Evolutionary conservation across 768 basidiomycete species (phyloP).

Genomic region (Hericium erinaceus): DNA sequence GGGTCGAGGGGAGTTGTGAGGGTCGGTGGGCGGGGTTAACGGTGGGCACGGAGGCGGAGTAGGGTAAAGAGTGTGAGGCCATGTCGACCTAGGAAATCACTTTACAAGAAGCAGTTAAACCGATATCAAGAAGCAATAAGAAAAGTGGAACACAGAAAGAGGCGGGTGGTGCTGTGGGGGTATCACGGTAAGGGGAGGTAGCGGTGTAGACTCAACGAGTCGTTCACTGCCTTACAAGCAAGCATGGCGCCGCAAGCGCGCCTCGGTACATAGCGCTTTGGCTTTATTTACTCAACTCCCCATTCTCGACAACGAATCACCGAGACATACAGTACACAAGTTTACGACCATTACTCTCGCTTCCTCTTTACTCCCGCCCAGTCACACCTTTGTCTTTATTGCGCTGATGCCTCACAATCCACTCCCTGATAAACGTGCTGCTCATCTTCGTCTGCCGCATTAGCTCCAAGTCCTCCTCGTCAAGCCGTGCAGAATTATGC

Average conservation of each 20-base stretch:
- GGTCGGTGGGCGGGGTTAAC: conserved; percentile 11
- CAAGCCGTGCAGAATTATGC: conserved; percentile 45
- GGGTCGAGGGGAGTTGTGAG: conserved; percentile 12
- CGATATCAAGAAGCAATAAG: neutral
- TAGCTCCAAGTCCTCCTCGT: conserved; percentile 55
- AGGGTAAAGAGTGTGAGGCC: conserved; percentile 16
- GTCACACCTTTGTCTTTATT: neutral
- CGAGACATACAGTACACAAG: too few species aligned
- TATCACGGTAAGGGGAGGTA: too few species aligned
- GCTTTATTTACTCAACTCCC: neutral
- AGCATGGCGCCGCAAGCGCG: too few species aligned
- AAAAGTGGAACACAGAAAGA: neutral
- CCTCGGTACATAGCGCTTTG: neutral
- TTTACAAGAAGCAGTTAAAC: neutral
- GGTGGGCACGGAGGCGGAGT: conserved; percentile 10
- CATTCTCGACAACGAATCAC: too few species aligned
- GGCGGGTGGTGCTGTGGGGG: neutral
- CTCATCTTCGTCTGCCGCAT: conserved; percentile 85
- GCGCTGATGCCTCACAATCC: conserved; percentile 48
- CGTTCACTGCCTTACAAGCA: too few species aligned
- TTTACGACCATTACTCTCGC: too few species aligned
- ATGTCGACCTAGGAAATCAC: neutral
- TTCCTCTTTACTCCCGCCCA: neutral
- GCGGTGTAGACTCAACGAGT: too few species aligned
- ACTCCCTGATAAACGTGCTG: conserved; percentile 85